These are phyloP conservation scores for Cystobasidium onofrii DNA, from an alignment of 768 basidiomycete genomes.

Conservation along the genomic window DNA sequence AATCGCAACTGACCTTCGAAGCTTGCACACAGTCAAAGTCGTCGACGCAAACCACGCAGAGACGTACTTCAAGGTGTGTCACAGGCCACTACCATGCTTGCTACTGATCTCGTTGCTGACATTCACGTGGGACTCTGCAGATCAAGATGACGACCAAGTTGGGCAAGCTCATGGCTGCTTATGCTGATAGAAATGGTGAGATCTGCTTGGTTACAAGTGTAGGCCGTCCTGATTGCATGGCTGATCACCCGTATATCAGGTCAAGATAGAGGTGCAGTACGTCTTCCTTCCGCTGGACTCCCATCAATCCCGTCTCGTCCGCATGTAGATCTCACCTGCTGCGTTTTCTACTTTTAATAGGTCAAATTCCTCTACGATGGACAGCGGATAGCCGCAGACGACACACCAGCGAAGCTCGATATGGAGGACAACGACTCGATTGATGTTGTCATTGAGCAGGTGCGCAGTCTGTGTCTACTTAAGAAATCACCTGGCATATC, in stretches of 20 bases:
- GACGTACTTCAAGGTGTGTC: constrained; percentile 35
- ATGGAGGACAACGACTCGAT: constrained; percentile 84
- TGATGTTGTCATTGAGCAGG: constrained; percentile 86
- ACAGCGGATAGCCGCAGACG: constrained; percentile 70
- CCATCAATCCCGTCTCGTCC: too few relatives aligned
- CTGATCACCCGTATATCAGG: constrained; percentile 1
- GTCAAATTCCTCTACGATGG: constrained; percentile 86
- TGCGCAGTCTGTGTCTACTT: not conserved
- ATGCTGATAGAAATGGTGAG: constrained; percentile 33
- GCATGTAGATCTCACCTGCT: not conserved
- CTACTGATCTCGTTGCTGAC: too few relatives aligned
- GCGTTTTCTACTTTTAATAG: not conserved
- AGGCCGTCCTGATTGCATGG: not conserved
- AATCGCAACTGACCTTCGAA: too few relatives aligned
- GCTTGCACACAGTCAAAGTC: constrained; percentile 38
- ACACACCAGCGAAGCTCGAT: constrained; percentile 72
- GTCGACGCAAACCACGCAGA: constrained; percentile 30
- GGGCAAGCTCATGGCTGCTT: constrained; percentile 36
- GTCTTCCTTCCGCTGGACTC: not conserved
- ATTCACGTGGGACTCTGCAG: constrained; percentile 4
- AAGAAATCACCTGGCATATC: not conserved
- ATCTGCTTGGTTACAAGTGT: not conserved
- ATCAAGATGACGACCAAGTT: constrained; percentile 36
- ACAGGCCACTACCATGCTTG: too few relatives aligned
- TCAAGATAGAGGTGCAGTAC: constrained; percentile 26